Base-by-base conservation (phyloP, 805 yeast genomes). In the Deakozyma indianensis region DNA sequence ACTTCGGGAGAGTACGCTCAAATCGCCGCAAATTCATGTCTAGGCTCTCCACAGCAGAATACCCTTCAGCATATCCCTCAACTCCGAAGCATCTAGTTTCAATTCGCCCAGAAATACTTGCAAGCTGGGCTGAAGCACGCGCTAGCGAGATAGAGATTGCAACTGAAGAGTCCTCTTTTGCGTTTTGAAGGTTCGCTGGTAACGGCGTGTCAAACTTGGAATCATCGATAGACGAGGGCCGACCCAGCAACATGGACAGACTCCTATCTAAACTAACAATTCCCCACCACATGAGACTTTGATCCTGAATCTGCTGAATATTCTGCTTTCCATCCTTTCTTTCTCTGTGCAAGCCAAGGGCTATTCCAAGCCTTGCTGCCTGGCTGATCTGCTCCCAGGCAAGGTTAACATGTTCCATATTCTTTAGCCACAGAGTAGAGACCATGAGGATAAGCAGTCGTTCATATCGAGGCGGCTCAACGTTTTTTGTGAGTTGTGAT, bases 301-400 rank as follows among this genome's bases (percentile, higher is more conserved):
- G 11, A 32, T 32, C 38, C 18, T 32, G 18, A 14, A 7, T n/a
- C 18, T 9, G 7, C 18, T 32, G 18, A 11, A 32, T n/a, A n/a
- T 32, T 7, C 11, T 32, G 11, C 38, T 32, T 32, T 25, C 7
- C 14, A n/a, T n/a, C n/a, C n/a, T n/a, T n/a, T n/a, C n/a, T n/a
- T 14, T 25, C 28, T 25, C 28, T 25, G 18, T 32, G 38, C 38
- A 32, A 11, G 9, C 38, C 38, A 14, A 32, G 18, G 5, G 38
- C 18, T 5, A 32, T n/a, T 9, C 20, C 38, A 14, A 32, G 16
- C 18, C 38, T 7, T 7, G 16, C 38, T 5, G 38, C 38, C 38
- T 32, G 38, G 18, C 38, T n/a, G 38, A n/a, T 32, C 16, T 32
- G 38, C 38, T 32, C 38, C 38, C 38, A 32, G 7, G 38, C 38